phyloP scores from a whole-genome alignment of 257 asterid species.

The Plantago ovata region DNA sequence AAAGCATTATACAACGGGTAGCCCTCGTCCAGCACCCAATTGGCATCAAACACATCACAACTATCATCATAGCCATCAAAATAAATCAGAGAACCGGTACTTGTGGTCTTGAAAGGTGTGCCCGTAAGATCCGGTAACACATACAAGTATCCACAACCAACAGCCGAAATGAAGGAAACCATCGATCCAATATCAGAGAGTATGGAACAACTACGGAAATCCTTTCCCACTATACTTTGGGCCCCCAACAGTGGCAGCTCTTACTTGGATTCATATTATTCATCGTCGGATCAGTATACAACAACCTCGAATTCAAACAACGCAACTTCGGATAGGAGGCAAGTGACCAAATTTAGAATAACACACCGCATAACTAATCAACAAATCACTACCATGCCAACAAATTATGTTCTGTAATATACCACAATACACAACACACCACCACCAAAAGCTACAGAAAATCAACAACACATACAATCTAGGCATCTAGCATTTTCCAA shows the following conservation, averaged over 20 bases:
- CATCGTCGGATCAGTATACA: neutral
- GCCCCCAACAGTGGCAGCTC: conserved; percentile 42
- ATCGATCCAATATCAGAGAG: conserved; percentile 41
- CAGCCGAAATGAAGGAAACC: conserved; percentile 49
- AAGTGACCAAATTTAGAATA: neutral
- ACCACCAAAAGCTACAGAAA: no score
- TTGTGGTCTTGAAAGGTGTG: conserved; percentile 43
- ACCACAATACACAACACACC: no score
- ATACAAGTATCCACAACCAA: conserved; percentile 52
- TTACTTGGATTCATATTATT: conserved; percentile 43
- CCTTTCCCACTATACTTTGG: conserved; percentile 48
- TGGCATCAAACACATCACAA: conserved; percentile 65
- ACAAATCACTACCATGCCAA: no score
- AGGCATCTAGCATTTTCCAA: no score
- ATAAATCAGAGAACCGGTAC: conserved; percentile 24
- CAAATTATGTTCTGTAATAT: no score
- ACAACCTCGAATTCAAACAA: conserved; percentile 19
- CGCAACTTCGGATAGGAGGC: conserved; percentile 18
- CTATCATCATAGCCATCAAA: conserved; percentile 23
- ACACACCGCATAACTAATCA: no score
- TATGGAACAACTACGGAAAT: conserved; percentile 33
- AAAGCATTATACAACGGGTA: conserved; percentile 71
- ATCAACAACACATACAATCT: no score
- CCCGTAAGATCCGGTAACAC: conserved; percentile 61
- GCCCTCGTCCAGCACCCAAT: conserved; percentile 51